Base-by-base conservation (phyloP, 345 rosid species). In the Murraya paniculata region DNA sequence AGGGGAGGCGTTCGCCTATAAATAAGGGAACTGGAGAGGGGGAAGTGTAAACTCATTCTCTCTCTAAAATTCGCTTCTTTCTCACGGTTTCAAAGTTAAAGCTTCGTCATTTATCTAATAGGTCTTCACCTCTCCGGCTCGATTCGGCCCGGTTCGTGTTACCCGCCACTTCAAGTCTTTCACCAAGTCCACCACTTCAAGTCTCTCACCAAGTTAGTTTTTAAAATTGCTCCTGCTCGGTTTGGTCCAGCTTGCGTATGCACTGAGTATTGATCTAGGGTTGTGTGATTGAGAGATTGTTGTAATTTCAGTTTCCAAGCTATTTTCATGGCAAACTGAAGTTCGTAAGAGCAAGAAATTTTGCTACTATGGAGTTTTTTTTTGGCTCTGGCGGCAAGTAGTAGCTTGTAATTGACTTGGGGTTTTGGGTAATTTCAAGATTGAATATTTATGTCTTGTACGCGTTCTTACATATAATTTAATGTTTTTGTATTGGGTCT, bases 371-470 rank as follows among this genome's bases (percentile, higher is more conserved):
- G 36, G 55, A 56, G 53, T 28, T 10, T 55, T 24, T 56, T 35
- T 31, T 60, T 9, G 68, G 38, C 50, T 59, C 60, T 60, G 68
- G 53, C 9, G 14, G 10, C 55, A 64, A 48, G 62, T 61, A 27
- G 53, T 16, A 41, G 56, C 68, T 73, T 77, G 81, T 73, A 72
- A 65, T 79, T 38, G 31, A 39, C 31, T 67, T 33, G 9, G 74
- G 73, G 68, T 36, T 73, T 58, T 58, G 72, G 76, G 36, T 30
- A 28, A 64, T 19, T 64, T 64, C 24, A 28, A 61, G 65, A 19
- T 61, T 61, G 21, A 28, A 74, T 61, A 24, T 69, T 45, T 50
- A 70, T 28, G 4, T 48, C 38, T n/a, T 55, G 67, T 75, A 25
- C 27, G 39, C 25, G 50, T 25, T 36, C 21, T 65, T 25, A 39